phyloP scores from a whole-genome alignment of 306 rosid genomes.

The Glycine tomentella region DNA sequence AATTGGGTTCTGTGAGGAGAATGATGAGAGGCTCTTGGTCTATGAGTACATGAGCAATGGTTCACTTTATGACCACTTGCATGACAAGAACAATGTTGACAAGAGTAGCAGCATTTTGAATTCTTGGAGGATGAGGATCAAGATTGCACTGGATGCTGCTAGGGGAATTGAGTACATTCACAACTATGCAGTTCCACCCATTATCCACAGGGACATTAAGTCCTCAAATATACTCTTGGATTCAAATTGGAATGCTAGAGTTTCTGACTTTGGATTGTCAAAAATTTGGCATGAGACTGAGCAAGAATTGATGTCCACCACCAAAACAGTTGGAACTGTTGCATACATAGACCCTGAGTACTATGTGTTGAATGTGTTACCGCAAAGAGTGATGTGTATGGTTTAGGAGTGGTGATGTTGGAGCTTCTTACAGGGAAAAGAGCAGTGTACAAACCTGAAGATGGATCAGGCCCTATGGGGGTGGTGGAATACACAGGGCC shows the following conservation, averaged over 20 bases:
- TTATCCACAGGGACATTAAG: conserved; percentile 59
- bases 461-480: conserved; percentile 37
- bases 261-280: conserved; percentile 61
- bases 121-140: conserved; percentile 59
- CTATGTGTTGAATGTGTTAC: conserved; percentile 57
- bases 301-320: conserved; percentile 24
- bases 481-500: conserved; percentile 53
- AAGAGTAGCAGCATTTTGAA: conserved; percentile 48
- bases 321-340: conserved; percentile 55
- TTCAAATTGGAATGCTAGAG: conserved; percentile 60
- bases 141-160: conserved; percentile 57
- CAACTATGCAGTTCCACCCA: conserved; percentile 59
- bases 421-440: conserved; percentile 62
- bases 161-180: conserved; percentile 63
- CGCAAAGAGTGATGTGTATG: conserved; percentile 61
- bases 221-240: conserved; percentile 60
- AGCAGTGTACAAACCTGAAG: conserved; percentile 52
- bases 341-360: conserved; percentile 67
- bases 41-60: conserved; percentile 59
- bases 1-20: conserved; percentile 61
- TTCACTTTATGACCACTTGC: conserved; percentile 58
- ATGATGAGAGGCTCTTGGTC: conserved; percentile 55
- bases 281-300: conserved; percentile 42
- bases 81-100: conserved; percentile 44
- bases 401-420: conserved; percentile 60